phyloP scores from a whole-genome alignment of 495 filamentous ascomycete genomes.

The Hamigera avellanea region DNA sequence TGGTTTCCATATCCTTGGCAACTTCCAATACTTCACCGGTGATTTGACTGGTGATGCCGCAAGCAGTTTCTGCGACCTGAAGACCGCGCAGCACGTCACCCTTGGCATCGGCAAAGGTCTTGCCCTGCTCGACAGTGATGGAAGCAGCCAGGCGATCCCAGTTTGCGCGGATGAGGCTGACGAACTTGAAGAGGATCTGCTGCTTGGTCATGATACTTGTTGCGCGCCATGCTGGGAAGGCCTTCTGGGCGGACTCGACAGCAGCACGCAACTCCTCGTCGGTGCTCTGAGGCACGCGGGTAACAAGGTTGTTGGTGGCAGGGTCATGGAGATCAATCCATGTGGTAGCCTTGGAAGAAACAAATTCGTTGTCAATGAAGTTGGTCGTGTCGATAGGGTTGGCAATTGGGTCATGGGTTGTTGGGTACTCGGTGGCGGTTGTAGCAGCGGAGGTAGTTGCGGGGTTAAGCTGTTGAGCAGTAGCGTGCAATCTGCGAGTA shows the following conservation, averaged over 20 bases:
- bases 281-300: constrained; percentile 93
- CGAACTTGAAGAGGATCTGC: constrained; percentile 97
- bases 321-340: constrained; percentile 95
- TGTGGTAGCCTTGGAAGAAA: constrained; percentile 56
- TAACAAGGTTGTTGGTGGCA: constrained; percentile 95
- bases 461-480: constrained; percentile 44
- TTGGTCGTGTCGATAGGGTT: constrained; percentile 71
- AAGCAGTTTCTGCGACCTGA: constrained; percentile 94
- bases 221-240: constrained; percentile 77
- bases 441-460: constrained; percentile 43
- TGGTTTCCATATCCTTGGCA: constrained; percentile 97
- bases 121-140: constrained; percentile 97
- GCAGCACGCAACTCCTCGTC: constrained; percentile 81
- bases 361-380: constrained; percentile 88
- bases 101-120: constrained; percentile 92
- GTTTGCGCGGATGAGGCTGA: constrained; percentile 77
- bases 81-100: constrained; percentile 92
- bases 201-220: constrained; percentile 78
- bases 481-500: constrained; percentile 41
- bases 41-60: constrained; percentile 86
- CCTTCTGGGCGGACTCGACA: constrained; percentile 76
- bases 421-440: constrained; percentile 62
- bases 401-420: constrained; percentile 67
- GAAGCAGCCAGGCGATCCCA: constrained; percentile 93
- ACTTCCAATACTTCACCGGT: constrained; percentile 94